Evolutionary conservation across 164 flowering plant genomes (phyloP), one percentile per base, ranked within the genome.

Genomic region (Amborella trichopoda): DNA sequence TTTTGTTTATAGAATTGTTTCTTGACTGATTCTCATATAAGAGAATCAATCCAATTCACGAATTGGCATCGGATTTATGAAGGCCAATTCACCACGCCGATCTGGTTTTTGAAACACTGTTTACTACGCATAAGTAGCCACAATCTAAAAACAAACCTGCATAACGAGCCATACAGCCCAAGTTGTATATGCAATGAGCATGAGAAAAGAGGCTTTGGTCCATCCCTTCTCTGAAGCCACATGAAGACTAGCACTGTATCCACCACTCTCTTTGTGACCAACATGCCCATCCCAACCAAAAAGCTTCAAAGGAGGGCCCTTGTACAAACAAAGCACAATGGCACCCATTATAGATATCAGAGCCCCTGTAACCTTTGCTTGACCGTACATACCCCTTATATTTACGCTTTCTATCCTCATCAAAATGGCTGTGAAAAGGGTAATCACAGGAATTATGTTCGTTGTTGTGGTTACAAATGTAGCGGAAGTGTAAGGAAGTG

Each of bases 221-320:
- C 13, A 38, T 19, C 5, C 30, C 40, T 26, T 46, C 20, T 46
- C 33, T 17, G 36, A 33, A 44, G 19, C 38, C 22, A 25, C 13
- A 26, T 26, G 38, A 38, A 19, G 10, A 5, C 28, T 1, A 10
- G 27, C 10, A 26, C 11, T 38, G n/a, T 37, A 6, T 21, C 24
- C 30, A 28, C 13, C 13, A 26, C 6, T 6, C 34, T 6, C 34
- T 6, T 10, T 23, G 37, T 21, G 46, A 6, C 49, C 44, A 18
- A 25, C 16, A 5, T 22, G 4, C 23, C 8, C 34, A 23, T 34
- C 23, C 41, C 33, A 52, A 20, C 47, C 20, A 3, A 52, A 33
- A 20, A 58, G 61, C 9, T 49, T 48, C 24, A 62, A 55, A 1
- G 49, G 46, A 19, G 68, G 68, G 3, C 68, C 72, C n/a, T 43